Evolutionary conservation across 1,139 yeast genomes (phyloP).

Genomic region (Kodamaea derodonti): DNA sequence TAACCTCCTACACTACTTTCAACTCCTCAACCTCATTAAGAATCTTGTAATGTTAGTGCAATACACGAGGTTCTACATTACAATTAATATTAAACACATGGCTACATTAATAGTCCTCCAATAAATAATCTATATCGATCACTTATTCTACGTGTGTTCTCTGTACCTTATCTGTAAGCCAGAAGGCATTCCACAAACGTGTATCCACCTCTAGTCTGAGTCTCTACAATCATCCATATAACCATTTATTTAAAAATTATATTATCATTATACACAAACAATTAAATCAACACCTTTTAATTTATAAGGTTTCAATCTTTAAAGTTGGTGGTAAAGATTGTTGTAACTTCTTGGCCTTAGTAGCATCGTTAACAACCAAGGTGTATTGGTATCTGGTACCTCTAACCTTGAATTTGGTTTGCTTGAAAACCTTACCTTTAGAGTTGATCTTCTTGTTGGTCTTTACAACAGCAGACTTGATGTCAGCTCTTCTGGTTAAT

Average conservation of each 20-base stretch:
- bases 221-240: too few species aligned
- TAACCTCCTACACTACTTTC: too few species aligned
- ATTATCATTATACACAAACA: constrained; percentile 2
- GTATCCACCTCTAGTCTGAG: too few species aligned
- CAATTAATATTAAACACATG: too few species aligned
- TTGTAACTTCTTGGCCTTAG: constrained; percentile 96
- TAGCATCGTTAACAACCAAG: constrained; percentile 91
- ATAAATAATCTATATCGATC: too few species aligned
- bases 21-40: too few species aligned
- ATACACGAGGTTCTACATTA: too few species aligned
- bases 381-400: constrained; percentile 95
- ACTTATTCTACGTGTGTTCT: too few species aligned
- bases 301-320: constrained; percentile 67
- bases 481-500: constrained; percentile 97
- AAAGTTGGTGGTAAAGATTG: constrained; percentile 98
- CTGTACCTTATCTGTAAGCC: too few species aligned
- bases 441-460: constrained; percentile 82
- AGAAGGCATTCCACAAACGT: too few species aligned
- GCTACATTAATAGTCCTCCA: too few species aligned
- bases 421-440: constrained; percentile 82
- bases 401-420: constrained; percentile 99
- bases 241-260: neutral
- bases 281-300: constrained; percentile 4
- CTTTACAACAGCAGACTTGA: constrained; percentile 87
- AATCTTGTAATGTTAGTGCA: too few species aligned